Evolutionary conservation across 805 yeast genomes (phyloP), one percentile per base, ranked within the genome.

Genomic region (Cyberlindnera amylophila): DNA sequence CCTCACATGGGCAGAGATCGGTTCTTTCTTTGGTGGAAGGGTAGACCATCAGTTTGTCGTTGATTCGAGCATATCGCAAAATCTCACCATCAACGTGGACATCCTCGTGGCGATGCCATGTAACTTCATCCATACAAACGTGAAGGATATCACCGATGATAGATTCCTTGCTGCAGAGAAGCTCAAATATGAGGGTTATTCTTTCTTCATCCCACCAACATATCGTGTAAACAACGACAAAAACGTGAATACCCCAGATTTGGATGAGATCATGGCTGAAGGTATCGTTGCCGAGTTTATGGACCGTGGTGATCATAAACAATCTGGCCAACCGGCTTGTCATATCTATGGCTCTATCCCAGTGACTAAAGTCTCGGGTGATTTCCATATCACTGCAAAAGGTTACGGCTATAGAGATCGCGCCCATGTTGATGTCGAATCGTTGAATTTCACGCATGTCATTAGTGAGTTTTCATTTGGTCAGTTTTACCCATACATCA

Each of bases 401-500:
- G 95, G 95, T 0, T 66, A 67, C 49, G 90, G 86, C 1, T 81
- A 81, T 47, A 51, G 64, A 30, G 51, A 50, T 16, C 63, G 76
- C 44, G 66, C 75, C 35, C 63, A 64, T 33, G 70, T 73, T 10
- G 77, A 76, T 1, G 27, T 56, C 7, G 77, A 77, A 31, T 64
- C 72, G 17, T 64, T 86, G 45, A 86, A 91, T 57, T 84, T 91
- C 59, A 75, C 96, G 1, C 99, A 93, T 63, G 78, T 79, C 5
- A 82, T 93, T 46, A 77, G 77, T 46, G 98, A 91, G 62, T 77
- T 89, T 49, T 88, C 97, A 10, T 91, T 82, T 64, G 99, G 99
- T 12, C 86, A 79, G 29, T 89, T 84, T 62, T 89, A 79, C 57
- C 97, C 99, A 3, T 83, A 76, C 53, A 71, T 90, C 49, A 74